Evolutionary conservation across 805 yeast genomes (phyloP).

Genomic region (Yarrowia sp.): DNA sequence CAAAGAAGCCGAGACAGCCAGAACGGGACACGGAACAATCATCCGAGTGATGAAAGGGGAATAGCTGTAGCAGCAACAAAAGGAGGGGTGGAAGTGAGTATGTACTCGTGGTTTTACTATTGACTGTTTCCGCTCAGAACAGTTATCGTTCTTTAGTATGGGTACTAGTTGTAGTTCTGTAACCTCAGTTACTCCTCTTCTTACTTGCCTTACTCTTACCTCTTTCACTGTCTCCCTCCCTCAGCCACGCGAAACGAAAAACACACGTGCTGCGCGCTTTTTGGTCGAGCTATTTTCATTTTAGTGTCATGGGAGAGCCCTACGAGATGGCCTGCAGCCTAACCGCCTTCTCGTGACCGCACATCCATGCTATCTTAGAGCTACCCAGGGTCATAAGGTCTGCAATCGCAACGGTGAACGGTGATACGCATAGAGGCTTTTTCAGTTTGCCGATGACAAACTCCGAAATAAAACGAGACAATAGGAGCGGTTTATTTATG

Average conservation of each 20-base stretch:
- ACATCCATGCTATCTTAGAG: neutral
- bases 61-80: neutral
- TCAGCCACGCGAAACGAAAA: constrained; percentile 3
- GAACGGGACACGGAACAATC: neutral
- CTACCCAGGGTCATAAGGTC: constrained; percentile 5
- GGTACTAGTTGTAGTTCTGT: too few species aligned
- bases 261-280: constrained; percentile 15
- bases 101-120: too few species aligned
- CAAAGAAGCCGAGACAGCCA: constrained; percentile 22
- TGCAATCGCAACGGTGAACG: neutral
- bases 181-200: too few species aligned
- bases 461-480: too few species aligned
- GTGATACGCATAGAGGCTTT: neutral
- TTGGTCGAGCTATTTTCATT: neutral
- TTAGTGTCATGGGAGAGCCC: neutral
- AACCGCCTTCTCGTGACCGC: neutral
- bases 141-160: too few species aligned
- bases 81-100: too few species aligned
- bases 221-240: neutral
- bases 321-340: neutral
- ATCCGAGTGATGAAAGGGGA: too few species aligned
- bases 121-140: too few species aligned
- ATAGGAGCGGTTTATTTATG: too few species aligned
- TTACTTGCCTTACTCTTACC: neutral
- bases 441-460: too few species aligned